Evolutionary conservation across 2,329 filamentous ascomycete genomes (phyloP).

Genomic region (Didymella sp.): DNA sequence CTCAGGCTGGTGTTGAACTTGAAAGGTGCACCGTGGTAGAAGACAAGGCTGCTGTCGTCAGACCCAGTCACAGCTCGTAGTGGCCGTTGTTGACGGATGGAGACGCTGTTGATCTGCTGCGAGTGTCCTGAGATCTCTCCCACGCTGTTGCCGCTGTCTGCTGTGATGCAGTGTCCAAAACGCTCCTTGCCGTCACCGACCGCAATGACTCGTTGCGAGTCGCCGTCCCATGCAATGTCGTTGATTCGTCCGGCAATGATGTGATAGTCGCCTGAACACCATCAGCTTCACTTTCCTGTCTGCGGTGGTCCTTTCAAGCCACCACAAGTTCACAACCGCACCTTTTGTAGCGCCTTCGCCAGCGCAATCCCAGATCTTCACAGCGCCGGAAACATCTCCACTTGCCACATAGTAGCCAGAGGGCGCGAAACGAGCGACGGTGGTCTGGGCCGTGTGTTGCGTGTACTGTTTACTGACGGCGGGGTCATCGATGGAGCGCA

Average conservation of each 20-base stretch:
- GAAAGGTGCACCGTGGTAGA: slow-evolving; percentile 93
- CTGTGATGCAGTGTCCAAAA: slow-evolving; percentile 89
- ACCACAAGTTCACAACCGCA: slow-evolving; percentile 22
- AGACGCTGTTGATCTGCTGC: slow-evolving; percentile 87
- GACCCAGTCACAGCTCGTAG: slow-evolving; percentile 88
- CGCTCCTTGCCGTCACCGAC: slow-evolving; percentile 94
- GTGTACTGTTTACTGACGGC: slow-evolving; percentile 87
- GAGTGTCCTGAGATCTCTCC: slow-evolving; percentile 94
- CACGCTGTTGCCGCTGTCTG: slow-evolving; percentile 91
- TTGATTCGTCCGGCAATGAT: slow-evolving; percentile 96
- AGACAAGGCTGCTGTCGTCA: slow-evolving; percentile 88
- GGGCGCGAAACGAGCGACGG: slow-evolving; percentile 91
- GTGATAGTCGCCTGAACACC: slow-evolving; percentile 75
- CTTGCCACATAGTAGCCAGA: slow-evolving; percentile 95
- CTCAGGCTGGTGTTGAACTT: slow-evolving; percentile 88
- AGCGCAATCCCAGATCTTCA: slow-evolving; percentile 89
- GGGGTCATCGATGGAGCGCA: slow-evolving; percentile 92
- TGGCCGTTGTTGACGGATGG: slow-evolving; percentile 88
- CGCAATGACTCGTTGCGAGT: slow-evolving; percentile 94
- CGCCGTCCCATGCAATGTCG: slow-evolving; percentile 96
- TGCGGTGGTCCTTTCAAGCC: neutral
- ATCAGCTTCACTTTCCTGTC: slow-evolving; percentile 36
- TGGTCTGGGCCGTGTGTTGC: slow-evolving; percentile 85
- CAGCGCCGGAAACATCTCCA: slow-evolving; percentile 82
- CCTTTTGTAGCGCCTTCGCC: slow-evolving; percentile 87